Conservation (phyloP, 345 rosid genomes). For the Orychophragmus violaceus region DNA sequence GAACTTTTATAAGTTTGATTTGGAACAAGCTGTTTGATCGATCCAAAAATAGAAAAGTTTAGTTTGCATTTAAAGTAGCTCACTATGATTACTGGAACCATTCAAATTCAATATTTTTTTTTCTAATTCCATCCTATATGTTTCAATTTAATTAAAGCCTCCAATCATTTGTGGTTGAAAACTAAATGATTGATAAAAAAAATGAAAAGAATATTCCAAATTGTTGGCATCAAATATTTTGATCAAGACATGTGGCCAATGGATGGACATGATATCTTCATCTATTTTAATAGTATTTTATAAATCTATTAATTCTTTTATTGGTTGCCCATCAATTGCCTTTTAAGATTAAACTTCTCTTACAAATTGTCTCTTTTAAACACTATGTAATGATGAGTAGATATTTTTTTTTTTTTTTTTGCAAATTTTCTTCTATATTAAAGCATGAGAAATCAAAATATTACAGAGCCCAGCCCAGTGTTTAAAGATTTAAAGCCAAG, state of each 20-base stretch:
- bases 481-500: no score
- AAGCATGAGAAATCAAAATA: no score
- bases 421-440: no score
- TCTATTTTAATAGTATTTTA: not conserved
- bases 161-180: not conserved
- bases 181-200: not conserved
- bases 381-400: not conserved
- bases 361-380: not conserved
- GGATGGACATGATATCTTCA: constrained; percentile 1
- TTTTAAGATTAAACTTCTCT: not conserved
- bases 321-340: not conserved
- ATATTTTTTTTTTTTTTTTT: no score
- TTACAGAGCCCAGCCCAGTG: no score
- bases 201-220: constrained; percentile 15
- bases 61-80: no score
- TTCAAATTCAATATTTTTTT: not conserved
- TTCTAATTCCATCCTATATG: no score
- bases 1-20: no score
- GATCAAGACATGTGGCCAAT: constrained; percentile 26
- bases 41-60: no score
- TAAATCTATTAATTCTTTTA: not conserved
- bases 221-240: not conserved
- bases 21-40: no score
- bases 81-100: no score
- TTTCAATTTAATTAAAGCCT: not conserved